Conservation (phyloP, 345 rosid genomes). For the Arabidopsis suecica region DNA sequence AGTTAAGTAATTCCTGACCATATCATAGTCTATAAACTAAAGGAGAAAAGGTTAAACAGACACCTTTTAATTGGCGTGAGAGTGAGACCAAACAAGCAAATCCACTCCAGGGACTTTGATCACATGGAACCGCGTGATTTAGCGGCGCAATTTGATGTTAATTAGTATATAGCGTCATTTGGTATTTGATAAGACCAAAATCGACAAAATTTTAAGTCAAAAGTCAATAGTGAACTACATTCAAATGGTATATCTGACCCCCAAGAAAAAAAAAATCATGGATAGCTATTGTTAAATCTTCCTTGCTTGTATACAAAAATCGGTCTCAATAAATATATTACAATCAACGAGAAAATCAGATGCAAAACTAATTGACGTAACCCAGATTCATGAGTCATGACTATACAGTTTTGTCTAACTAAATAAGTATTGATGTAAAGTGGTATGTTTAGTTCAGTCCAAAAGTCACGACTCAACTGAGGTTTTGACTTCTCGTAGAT, state of each 20-base stretch:
- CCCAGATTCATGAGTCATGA: background rate
- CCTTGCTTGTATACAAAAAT: background rate
- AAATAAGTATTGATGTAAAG: background rate
- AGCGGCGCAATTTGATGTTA: constrained; percentile 42
- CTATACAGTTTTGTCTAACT: background rate
- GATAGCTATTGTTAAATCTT: too few species aligned
- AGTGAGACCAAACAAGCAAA: constrained; percentile 41
- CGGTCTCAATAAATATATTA: background rate
- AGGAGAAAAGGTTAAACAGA: constrained; percentile 10
- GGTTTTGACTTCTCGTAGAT: constrained; percentile 16
- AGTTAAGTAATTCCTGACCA: constrained; percentile 15
- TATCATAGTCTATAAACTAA: constrained; percentile 33
- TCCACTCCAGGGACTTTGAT: constrained; percentile 26
- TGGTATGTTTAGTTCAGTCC: background rate
- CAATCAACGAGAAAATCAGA: background rate
- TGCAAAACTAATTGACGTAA: background rate
- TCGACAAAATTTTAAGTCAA: background rate
- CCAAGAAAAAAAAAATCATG: background rate
- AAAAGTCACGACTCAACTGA: constrained; percentile 4
- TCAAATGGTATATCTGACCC: background rate
- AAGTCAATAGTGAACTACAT: background rate
- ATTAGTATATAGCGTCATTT: background rate
- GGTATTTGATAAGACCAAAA: background rate
- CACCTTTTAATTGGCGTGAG: constrained; percentile 38
- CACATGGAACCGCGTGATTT: constrained; percentile 37